Conservation (phyloP, 2,329 filamentous ascomycete genomes). For the Fusarium multiceps region DNA sequence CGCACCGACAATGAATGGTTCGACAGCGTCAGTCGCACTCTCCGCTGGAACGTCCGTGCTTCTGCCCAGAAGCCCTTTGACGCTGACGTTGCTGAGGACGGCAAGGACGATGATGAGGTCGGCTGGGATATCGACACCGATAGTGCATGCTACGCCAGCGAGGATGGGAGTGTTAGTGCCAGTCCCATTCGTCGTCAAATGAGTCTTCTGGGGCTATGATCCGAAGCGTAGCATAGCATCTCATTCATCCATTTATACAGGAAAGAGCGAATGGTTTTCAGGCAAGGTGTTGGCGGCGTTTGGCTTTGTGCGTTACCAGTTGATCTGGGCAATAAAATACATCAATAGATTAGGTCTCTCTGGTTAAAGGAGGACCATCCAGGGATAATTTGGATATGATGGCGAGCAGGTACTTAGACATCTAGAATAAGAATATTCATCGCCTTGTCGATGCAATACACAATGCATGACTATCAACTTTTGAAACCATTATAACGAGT, state of each 20-base stretch:
- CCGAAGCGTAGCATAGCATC: background rate
- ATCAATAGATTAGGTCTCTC: constrained; percentile 12
- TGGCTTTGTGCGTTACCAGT: constrained; percentile 12
- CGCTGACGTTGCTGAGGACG: constrained; percentile 52
- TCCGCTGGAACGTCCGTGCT: constrained; percentile 94
- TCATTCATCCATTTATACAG: background rate
- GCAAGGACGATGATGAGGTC: constrained; percentile 65
- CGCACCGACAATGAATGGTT: constrained; percentile 95
- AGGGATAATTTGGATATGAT: background rate
- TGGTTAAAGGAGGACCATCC: background rate
- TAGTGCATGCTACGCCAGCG: constrained; percentile 75
- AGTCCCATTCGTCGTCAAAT: constrained; percentile 78
- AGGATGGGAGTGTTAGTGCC: constrained; percentile 75
- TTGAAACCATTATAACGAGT: background rate
- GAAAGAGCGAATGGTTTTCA: constrained; percentile 8
- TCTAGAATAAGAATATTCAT: constrained; percentile 8
- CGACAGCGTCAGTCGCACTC: constrained; percentile 88
- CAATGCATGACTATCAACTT: background rate
- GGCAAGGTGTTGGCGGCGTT: constrained; percentile 43
- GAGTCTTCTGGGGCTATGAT: constrained; percentile 70
- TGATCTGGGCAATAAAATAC: background rate
- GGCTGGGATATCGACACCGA: constrained; percentile 98
- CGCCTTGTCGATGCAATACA: constrained; percentile 5
- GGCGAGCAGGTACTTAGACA: constrained; percentile 18
- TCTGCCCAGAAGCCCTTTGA: constrained; percentile 93